Percentiles rank a stretch among this genome's conserved stretches.
phyloP scores from a whole-genome alignment of 495 filamentous ascomycete species.

The Daldinia childiae region DNA sequence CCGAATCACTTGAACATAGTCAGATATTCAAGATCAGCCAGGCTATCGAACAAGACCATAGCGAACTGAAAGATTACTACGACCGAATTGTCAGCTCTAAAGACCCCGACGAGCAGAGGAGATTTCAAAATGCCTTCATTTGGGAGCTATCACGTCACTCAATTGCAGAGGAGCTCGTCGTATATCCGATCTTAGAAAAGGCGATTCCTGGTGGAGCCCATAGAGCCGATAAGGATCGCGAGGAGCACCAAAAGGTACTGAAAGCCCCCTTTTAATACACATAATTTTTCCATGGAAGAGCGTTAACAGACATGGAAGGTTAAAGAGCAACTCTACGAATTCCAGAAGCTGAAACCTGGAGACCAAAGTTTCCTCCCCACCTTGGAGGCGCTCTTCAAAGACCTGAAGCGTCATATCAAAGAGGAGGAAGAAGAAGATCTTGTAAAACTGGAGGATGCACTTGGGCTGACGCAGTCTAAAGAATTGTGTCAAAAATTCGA shows the following conservation, averaged over 20 bases:
- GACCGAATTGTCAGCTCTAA: conserved; percentile 61
- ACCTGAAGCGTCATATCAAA: conserved; percentile 65
- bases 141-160: conserved; percentile 76
- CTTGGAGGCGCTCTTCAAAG: conserved; percentile 61
- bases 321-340: conserved; percentile 67
- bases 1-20: conserved; percentile 40
- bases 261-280: not conserved
- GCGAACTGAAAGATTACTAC: conserved; percentile 67
- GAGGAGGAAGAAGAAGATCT: conserved; percentile 68
- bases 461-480: conserved; percentile 53
- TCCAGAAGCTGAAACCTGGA: conserved; percentile 63
- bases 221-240: conserved; percentile 66
- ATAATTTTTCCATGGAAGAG: not conserved
- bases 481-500: conserved; percentile 62
- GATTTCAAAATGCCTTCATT: conserved; percentile 71
- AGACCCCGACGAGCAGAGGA: conserved; percentile 57
- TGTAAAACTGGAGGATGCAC: conserved; percentile 60
- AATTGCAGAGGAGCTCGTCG: conserved; percentile 71
- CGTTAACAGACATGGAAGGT: conserved; percentile 53
- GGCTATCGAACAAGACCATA: conserved; percentile 69
- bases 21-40: conserved; percentile 47
- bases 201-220: conserved; percentile 55
- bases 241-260: conserved; percentile 63
- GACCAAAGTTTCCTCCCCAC: conserved; percentile 61
- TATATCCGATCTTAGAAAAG: conserved; percentile 74